Percentiles rank a stretch among this genome's conserved stretches.
Evolutionary conservation across 2,329 filamentous ascomycete genomes (phyloP).

Genomic region (Elsinoe perseae): DNA sequence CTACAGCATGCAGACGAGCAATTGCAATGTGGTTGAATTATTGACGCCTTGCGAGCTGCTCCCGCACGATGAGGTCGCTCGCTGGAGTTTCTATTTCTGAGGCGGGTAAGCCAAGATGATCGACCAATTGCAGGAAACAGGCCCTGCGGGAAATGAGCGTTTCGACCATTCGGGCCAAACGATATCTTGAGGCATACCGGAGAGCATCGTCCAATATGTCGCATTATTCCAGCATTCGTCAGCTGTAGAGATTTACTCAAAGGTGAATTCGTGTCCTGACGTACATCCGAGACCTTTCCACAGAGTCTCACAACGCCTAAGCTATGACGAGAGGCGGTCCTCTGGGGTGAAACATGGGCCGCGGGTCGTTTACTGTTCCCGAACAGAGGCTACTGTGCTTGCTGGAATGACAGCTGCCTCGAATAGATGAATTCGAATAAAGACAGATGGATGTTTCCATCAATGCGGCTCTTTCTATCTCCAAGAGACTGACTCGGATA

Average conservation of each 20-base stretch:
- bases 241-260: background rate
- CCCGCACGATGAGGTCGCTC: background rate
- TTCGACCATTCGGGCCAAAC: background rate
- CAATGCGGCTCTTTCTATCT: background rate
- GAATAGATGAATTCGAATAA: slow-evolving; percentile 6
- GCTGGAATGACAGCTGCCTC: slow-evolving; percentile 9
- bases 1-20: background rate
- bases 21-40: background rate
- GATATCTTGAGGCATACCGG: too few species aligned
- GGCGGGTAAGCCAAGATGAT: background rate
- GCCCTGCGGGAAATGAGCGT: slow-evolving; percentile 5
- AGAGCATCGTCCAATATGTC: too few species aligned
- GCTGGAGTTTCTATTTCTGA: slow-evolving; percentile 6
- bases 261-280: background rate
- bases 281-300: slow-evolving; percentile 4
- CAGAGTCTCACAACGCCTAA: background rate
- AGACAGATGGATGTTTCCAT: background rate
- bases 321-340: background rate
- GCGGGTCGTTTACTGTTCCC: too few species aligned
- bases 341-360: slow-evolving; percentile 1
- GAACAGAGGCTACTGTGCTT: background rate
- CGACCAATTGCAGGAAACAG: background rate
- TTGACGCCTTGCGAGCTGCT: background rate
- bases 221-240: background rate
- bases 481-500: background rate